These are phyloP conservation scores for Chlorophyllum brunneum DNA, from an alignment of 768 basidiomycete species.

Conservation along the genomic window DNA sequence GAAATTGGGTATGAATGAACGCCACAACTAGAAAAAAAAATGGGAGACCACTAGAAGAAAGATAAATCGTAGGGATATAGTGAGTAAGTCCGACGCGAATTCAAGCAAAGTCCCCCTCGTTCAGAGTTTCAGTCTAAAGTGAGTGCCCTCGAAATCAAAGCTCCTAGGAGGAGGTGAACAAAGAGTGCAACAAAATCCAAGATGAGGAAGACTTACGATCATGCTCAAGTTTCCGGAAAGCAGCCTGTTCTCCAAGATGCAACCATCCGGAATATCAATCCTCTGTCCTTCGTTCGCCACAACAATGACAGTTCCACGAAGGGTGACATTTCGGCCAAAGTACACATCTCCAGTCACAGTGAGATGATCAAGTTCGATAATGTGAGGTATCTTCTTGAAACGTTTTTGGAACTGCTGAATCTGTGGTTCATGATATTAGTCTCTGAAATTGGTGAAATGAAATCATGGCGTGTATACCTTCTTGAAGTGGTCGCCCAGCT, in stretches of 20 bases:
- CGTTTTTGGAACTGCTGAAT: slow-evolving; percentile 81
- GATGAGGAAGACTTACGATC: slow-evolving; percentile 43
- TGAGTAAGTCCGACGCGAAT: background rate
- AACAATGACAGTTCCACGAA: slow-evolving; percentile 88
- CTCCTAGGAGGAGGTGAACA: slow-evolving; percentile 20
- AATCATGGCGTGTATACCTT: slow-evolving; percentile 47
- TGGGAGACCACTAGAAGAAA: background rate
- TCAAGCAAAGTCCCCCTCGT: slow-evolving; percentile 2
- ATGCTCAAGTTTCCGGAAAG: slow-evolving; percentile 84
- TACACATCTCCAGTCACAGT: slow-evolving; percentile 90
- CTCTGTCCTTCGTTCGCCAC: slow-evolving; percentile 80
- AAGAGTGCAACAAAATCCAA: background rate
- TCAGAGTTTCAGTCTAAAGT: background rate
- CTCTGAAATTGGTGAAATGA: background rate
- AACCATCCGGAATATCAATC: slow-evolving; percentile 82
- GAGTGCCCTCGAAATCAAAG: slow-evolving; percentile 25
- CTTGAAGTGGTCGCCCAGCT: slow-evolving; percentile 96
- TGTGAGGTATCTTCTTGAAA: slow-evolving; percentile 91
- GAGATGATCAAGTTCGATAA: slow-evolving; percentile 90
- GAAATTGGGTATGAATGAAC: background rate
- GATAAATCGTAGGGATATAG: slow-evolving; percentile 2
- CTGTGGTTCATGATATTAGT: background rate
- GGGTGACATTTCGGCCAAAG: slow-evolving; percentile 83
- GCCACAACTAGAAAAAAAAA: background rate
- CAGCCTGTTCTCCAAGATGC: slow-evolving; percentile 73